Percentiles rank a stretch among this genome's conserved stretches.
Evolutionary conservation across 495 filamentous ascomycete genomes (phyloP).

Genomic region (Evernia prunastri): DNA sequence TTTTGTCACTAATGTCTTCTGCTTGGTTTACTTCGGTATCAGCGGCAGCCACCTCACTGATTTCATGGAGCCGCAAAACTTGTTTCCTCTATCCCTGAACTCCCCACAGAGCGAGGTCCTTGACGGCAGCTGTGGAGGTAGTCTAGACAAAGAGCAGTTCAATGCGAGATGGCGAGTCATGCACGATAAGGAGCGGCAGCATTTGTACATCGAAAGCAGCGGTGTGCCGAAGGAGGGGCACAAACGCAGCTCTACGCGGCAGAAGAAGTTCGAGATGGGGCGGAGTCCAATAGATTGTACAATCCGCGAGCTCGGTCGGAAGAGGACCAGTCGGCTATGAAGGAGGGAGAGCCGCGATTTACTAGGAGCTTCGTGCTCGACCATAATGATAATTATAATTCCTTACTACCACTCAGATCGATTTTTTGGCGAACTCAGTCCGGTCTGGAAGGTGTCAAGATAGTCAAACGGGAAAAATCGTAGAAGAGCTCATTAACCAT

Average conservation of each 20-base stretch:
- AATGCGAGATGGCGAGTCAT: slow-evolving; percentile 54
- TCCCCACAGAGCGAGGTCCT: slow-evolving; percentile 51
- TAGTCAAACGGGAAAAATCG: background rate
- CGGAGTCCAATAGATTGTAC: slow-evolving; percentile 5
- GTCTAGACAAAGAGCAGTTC: slow-evolving; percentile 48
- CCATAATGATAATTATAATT: background rate
- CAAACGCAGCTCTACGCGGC: background rate
- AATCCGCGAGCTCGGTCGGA: slow-evolving; percentile 10
- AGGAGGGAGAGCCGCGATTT: background rate
- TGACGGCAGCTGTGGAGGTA: slow-evolving; percentile 58
- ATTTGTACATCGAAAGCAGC: slow-evolving; percentile 23
- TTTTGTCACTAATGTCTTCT: slow-evolving; percentile 56
- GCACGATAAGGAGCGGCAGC: slow-evolving; percentile 17
- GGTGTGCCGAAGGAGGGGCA: background rate
- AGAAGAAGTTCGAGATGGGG: slow-evolving; percentile 11
- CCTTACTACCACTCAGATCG: background rate
- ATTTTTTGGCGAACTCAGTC: background rate
- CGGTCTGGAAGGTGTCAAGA: background rate
- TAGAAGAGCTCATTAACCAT: background rate
- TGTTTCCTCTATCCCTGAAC: slow-evolving; percentile 64
- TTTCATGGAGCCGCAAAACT: slow-evolving; percentile 67
- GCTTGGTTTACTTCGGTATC: slow-evolving; percentile 48
- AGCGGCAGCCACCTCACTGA: slow-evolving; percentile 57
- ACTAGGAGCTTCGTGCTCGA: background rate
- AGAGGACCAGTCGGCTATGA: slow-evolving; percentile 11